phyloP scores from a whole-genome alignment of 2,329 filamentous ascomycete species.

The Arthrobotrys sinensis region DNA sequence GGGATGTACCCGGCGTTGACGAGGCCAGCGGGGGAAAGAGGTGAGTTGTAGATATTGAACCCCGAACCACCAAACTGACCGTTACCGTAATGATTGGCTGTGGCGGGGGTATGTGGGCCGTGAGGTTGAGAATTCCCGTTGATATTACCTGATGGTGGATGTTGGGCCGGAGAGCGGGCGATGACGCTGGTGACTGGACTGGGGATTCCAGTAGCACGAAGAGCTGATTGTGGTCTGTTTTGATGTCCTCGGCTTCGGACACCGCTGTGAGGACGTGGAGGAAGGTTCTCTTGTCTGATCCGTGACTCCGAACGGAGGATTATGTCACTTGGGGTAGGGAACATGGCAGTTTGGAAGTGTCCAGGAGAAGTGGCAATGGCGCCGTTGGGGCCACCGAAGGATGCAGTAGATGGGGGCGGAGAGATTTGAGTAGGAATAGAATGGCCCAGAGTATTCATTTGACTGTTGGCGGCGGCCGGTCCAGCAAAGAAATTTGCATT shows the following conservation, averaged over 20 bases:
- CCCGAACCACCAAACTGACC: background rate
- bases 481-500: background rate
- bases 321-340: background rate
- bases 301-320: background rate
- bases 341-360: background rate
- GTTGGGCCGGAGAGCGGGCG: background rate
- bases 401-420: background rate
- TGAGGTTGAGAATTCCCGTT: background rate
- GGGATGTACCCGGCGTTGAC: conserved; percentile 15
- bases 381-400: background rate
- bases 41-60: conserved; percentile 13
- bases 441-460: background rate
- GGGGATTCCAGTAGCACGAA: background rate
- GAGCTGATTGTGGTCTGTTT: background rate
- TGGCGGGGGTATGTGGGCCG: conserved; percentile 8
- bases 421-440: background rate
- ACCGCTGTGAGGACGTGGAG: conserved; percentile 1
- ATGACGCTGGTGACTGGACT: background rate
- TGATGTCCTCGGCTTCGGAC: background rate
- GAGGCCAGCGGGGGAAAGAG: conserved; percentile 24
- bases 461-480: background rate
- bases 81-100: background rate
- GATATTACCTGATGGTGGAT: background rate
- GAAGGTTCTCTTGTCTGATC: conserved; percentile 14
- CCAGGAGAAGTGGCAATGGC: background rate